These are phyloP conservation scores for Scleromitrula shiraiana DNA, from an alignment of 2,329 filamentous ascomycete species.

Conservation along the genomic window DNA sequence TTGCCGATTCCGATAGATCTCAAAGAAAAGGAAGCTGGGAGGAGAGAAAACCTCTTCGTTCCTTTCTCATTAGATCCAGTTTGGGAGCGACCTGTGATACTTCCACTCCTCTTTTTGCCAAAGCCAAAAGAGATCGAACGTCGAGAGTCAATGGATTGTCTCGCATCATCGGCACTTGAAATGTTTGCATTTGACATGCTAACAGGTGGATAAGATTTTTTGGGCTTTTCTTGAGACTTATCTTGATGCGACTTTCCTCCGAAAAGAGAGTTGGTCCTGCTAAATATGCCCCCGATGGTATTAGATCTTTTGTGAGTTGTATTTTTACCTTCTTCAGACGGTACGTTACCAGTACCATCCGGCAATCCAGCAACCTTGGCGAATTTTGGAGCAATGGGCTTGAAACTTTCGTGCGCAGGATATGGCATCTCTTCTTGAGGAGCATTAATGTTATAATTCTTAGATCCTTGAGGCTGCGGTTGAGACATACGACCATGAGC, in stretches of 20 bases:
- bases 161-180: slow-evolving; percentile 25
- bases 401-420: slow-evolving; percentile 51
- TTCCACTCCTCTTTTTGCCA: slow-evolving; percentile 63
- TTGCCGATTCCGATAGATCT: slow-evolving; percentile 55
- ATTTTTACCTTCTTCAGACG: slow-evolving; percentile 25
- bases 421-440: slow-evolving; percentile 43
- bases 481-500: slow-evolving; percentile 86
- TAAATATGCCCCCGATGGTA: slow-evolving; percentile 76
- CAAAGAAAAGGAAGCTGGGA: slow-evolving; percentile 56
- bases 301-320: slow-evolving; percentile 58
- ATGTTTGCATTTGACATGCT: slow-evolving; percentile 71
- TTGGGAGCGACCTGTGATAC: slow-evolving; percentile 48
- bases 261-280: slow-evolving; percentile 74
- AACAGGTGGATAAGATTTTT: slow-evolving; percentile 71
- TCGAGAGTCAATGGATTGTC: slow-evolving; percentile 65
- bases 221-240: slow-evolving; percentile 49
- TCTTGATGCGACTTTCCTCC: slow-evolving; percentile 42
- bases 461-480: slow-evolving; percentile 51
- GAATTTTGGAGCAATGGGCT: slow-evolving; percentile 44
- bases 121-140: slow-evolving; percentile 64
- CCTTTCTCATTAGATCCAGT: slow-evolving; percentile 43
- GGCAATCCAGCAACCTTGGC: slow-evolving; percentile 48
- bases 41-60: slow-evolving; percentile 59
- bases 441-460: slow-evolving; percentile 65
- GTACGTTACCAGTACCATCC: slow-evolving; percentile 37